Base-by-base conservation (phyloP, 208 protist genomes). In the Leishmania braziliensis region DNA sequence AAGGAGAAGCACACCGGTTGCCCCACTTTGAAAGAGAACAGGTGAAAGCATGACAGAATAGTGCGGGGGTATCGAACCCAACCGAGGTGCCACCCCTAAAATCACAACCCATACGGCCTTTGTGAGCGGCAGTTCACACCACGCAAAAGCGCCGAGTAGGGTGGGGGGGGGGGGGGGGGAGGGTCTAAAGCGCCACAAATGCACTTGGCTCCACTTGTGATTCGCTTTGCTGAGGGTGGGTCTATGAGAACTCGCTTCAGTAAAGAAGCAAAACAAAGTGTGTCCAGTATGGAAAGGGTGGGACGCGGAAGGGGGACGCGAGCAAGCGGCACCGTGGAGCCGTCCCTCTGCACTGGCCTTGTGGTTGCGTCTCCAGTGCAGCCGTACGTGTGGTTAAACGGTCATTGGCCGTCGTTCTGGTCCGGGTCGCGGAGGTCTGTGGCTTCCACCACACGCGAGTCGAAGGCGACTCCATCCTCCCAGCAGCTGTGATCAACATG, bases 381-480 rank as follows among this genome's bases (percentile, higher is more conserved):
- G 29, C 10, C 33, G 12, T 33, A 76, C 51, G 50, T 58, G 51
- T 48, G n/a, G 16, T 16, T 8, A 53, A 46, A 26, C 72, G 33
- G 10, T 77, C 76, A 89, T 51, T 84, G 68, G 1, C 90, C 93
- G 23, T 92, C 91, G 82, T 95, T 93, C 66, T 95, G 90, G 79
- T 97, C 94, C 1, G 94, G 94, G 73, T 97, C 94, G n/a, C 94
- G 92, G 53, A 97, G 75, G 75, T 97, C 94, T 3, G 84, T 90
- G 6, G 85, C 84, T 46, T 93, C 89, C 46, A 97, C 94, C 5
- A 96, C 88, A 68, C 89, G 84, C 23, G 94, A 97, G 75, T 97
- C 94, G 81, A 97, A 97, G 10, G 88, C 94, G 68, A 97, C 87
- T 70, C 90, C 86, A 50, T 96, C 92, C 62, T 92, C 89, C 90